Evolutionary conservation across 495 filamentous ascomycete species (phyloP).

Genomic region (Neurospora sp.): DNA sequence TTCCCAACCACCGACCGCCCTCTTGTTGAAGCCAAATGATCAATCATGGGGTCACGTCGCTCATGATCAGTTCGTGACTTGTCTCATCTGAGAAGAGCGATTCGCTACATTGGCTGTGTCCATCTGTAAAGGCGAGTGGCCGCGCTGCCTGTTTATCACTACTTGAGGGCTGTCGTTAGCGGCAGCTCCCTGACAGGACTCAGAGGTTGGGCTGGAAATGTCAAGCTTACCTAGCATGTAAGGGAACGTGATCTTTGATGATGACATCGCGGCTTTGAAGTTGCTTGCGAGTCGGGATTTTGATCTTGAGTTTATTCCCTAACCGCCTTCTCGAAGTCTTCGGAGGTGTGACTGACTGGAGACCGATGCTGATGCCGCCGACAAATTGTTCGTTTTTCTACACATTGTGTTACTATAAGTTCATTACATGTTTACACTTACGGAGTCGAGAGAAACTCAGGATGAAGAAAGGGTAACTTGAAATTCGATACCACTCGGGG

Average conservation of each 20-base stretch:
- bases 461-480: background rate
- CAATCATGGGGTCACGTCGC: background rate
- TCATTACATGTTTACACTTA: background rate
- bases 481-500: background rate
- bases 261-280: background rate
- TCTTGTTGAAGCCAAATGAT: background rate
- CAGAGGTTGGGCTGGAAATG: background rate
- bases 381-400: conserved; percentile 7
- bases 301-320: background rate
- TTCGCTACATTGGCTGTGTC: background rate
- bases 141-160: background rate
- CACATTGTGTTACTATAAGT: background rate
- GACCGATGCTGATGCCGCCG: conserved; percentile 2
- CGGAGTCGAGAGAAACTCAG: background rate
- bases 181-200: background rate
- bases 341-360: background rate
- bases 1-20: background rate
- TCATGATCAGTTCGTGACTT: background rate
- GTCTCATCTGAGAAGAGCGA: background rate
- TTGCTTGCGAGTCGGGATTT: background rate
- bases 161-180: background rate
- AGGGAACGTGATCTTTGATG: background rate
- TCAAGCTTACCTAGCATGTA: background rate
- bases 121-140: background rate
- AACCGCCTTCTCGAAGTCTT: background rate